These are phyloP conservation scores for Castanea crenata DNA, from an alignment of 306 rosid species.

Conservation along the genomic window DNA sequence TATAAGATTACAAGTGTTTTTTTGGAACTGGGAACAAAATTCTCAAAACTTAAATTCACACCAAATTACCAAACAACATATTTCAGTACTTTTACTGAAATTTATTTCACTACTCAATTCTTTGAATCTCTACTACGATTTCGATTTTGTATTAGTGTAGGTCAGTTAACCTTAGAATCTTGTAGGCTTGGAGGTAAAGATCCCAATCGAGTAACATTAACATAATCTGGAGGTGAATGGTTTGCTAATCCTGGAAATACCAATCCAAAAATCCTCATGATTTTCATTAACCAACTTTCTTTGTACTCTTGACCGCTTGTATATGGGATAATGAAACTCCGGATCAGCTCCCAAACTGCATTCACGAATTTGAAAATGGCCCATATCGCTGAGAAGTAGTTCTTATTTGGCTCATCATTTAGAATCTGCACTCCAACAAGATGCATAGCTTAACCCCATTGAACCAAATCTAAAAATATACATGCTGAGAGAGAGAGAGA, in stretches of 20 bases:
- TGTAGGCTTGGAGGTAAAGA: conserved; percentile 17
- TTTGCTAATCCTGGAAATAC: conserved; percentile 62
- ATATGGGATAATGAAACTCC: conserved; percentile 50
- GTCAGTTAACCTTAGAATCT: conserved; percentile 28
- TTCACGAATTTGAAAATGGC: conserved; percentile 51
- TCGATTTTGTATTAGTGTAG: too few species aligned
- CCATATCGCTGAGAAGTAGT: conserved; percentile 56
- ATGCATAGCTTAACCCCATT: neutral
- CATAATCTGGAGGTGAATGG: conserved; percentile 55
- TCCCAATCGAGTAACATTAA: conserved; percentile 50
- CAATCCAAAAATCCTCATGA: conserved; percentile 50
- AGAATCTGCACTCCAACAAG: conserved; percentile 38
- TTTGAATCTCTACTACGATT: too few species aligned
- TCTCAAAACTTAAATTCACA: too few species aligned
- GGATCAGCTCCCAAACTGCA: conserved; percentile 69
- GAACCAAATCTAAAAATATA: neutral
- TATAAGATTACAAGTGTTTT: too few species aligned
- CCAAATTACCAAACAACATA: too few species aligned
- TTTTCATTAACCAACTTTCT: conserved; percentile 46
- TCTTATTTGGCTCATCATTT: conserved; percentile 75
- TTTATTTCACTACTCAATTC: too few species aligned
- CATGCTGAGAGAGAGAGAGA: neutral
- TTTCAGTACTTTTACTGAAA: too few species aligned
- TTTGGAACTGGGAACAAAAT: too few species aligned
- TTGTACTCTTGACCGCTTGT: conserved; percentile 40